Evolutionary conservation across 2,329 filamentous ascomycete species (phyloP).

Genomic region (Diaporthe longicolla): DNA sequence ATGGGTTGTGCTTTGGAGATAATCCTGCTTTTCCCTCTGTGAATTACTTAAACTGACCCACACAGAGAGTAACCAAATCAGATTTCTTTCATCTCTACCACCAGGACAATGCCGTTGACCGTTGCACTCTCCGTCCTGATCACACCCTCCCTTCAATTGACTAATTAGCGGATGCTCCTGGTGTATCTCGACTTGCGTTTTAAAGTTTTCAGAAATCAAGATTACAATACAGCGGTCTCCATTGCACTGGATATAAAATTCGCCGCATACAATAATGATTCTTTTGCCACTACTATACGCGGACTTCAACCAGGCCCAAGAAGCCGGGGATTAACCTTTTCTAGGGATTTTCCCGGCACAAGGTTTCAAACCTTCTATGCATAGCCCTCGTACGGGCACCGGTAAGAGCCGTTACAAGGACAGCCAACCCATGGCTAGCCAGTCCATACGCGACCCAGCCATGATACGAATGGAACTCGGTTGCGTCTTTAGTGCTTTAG

Average conservation of each 20-base stretch:
- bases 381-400: neutral
- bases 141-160: neutral
- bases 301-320: neutral
- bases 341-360: neutral
- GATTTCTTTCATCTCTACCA: neutral
- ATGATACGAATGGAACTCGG: neutral
- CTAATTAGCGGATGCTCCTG: neutral
- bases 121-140: neutral
- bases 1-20: neutral
- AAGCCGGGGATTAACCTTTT: neutral
- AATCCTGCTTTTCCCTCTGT: neutral
- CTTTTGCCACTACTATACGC: neutral
- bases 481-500: neutral
- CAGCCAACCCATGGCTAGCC: neutral
- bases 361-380: conserved; percentile 8
- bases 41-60: neutral
- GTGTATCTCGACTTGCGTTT: neutral
- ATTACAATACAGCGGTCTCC: neutral
- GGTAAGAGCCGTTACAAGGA: conserved; percentile 1
- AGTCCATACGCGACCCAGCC: neutral
- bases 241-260: neutral
- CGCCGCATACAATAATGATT: neutral
- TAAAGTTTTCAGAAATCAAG: neutral
- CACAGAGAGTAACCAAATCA: neutral
- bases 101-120: neutral